Percentiles rank a stretch among this genome's conserved stretches.
phyloP scores from a whole-genome alignment of 106 monocot species.

The Dendrobium catenatum region DNA sequence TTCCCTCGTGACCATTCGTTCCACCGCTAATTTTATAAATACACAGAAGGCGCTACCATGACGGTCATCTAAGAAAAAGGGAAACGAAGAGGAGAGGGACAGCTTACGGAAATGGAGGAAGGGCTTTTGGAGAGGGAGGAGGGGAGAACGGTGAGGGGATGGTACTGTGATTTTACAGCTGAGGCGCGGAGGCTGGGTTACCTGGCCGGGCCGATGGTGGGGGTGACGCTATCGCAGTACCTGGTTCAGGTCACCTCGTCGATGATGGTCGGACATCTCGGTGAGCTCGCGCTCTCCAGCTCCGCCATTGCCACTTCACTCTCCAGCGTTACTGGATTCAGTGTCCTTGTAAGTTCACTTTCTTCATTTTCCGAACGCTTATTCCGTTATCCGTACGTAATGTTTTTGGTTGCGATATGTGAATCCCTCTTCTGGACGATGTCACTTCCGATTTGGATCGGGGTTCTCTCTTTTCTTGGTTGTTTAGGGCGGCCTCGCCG shows the following conservation, averaged over 20 bases:
- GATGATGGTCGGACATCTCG: constrained; percentile 75
- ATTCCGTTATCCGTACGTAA: not conserved
- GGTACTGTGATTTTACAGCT: constrained; percentile 9
- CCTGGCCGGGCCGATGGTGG: constrained; percentile 51
- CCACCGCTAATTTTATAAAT: too few relatives aligned
- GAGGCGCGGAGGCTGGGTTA: constrained; percentile 28
- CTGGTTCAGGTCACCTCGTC: constrained; percentile 38
- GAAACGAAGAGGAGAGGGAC: not conserved
- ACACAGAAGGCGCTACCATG: too few relatives aligned
- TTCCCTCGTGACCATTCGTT: too few relatives aligned
- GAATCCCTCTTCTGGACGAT: too few relatives aligned
- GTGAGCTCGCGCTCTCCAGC: constrained; percentile 46
- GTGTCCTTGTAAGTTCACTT: constrained; percentile 44
- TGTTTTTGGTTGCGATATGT: too few relatives aligned
- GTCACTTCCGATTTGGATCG: too few relatives aligned
- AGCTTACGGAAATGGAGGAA: constrained; percentile 3
- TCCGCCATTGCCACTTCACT: constrained; percentile 64
- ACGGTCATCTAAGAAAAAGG: not conserved
- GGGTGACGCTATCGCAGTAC: constrained; percentile 38
- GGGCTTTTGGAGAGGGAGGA: constrained; percentile 2
- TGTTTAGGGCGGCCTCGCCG: too few relatives aligned
- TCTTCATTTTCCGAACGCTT: not conserved
- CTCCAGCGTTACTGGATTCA: constrained; percentile 58
- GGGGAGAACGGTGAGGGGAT: constrained; percentile 9
- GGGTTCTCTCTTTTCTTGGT: too few relatives aligned